phyloP scores from a whole-genome alignment of 164 flowering plant species.

The Pachysandra terminalis region DNA sequence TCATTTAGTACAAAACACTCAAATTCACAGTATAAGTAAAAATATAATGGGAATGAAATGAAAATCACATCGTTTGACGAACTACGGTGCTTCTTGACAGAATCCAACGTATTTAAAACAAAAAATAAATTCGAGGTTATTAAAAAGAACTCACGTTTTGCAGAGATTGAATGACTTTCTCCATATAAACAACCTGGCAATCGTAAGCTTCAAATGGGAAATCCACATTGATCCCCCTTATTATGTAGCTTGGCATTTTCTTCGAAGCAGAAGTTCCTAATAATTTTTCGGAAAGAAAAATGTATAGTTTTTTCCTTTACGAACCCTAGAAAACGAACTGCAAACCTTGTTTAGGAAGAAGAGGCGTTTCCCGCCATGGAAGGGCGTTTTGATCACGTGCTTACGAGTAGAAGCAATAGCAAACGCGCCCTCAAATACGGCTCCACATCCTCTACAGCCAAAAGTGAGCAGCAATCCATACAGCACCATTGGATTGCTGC shows the following conservation, averaged over 20 bases:
- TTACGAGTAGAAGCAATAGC: no score
- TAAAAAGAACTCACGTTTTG: slow-evolving; percentile 47
- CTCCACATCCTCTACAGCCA: no score
- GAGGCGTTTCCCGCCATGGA: no score
- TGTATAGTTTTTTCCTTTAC: background rate
- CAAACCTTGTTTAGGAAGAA: background rate
- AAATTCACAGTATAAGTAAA: no score
- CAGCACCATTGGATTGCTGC: no score
- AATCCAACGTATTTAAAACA: no score
- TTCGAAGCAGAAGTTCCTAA: no score
- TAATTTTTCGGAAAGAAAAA: background rate
- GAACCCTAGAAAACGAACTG: background rate
- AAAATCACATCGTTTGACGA: background rate
- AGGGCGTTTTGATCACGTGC: no score
- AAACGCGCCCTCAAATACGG: no score
- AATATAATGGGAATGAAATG: background rate
- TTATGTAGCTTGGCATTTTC: slow-evolving; percentile 77
- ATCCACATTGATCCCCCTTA: slow-evolving; percentile 85
- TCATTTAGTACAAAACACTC: no score
- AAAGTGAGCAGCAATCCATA: no score
- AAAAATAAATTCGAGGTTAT: background rate
- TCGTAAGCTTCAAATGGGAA: slow-evolving; percentile 96
- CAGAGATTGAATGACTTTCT: slow-evolving; percentile 83
- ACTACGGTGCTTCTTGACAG: no score
- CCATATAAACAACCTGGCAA: slow-evolving; percentile 94